These are phyloP conservation scores for Parathielavia appendiculata DNA, from an alignment of 495 filamentous ascomycete genomes.

Conservation along the genomic window DNA sequence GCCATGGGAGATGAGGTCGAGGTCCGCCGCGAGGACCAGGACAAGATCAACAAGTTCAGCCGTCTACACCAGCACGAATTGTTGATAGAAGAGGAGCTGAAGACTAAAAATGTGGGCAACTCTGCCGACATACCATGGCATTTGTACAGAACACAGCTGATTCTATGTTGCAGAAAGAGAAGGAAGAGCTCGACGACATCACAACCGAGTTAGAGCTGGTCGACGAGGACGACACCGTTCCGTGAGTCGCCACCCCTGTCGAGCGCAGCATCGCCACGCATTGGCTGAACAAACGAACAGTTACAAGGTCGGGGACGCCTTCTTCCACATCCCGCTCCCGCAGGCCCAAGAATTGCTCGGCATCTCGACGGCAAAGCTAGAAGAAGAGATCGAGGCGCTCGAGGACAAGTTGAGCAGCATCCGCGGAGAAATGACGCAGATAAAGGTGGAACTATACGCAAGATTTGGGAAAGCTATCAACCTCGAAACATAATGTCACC, in stretches of 20 bases:
- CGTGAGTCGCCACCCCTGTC: slow-evolving; percentile 48
- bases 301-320: slow-evolving; percentile 95
- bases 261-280: background rate
- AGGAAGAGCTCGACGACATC: slow-evolving; percentile 93
- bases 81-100: slow-evolving; percentile 72
- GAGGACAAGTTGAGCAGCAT: slow-evolving; percentile 69
- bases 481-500: slow-evolving; percentile 65
- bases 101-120: slow-evolving; percentile 62
- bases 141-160: slow-evolving; percentile 12
- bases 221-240: slow-evolving; percentile 89
- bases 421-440: slow-evolving; percentile 76
- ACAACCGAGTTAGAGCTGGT: slow-evolving; percentile 86
- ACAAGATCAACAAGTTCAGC: slow-evolving; percentile 98
- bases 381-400: slow-evolving; percentile 66
- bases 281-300: slow-evolving; percentile 42
- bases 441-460: slow-evolving; percentile 89
- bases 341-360: slow-evolving; percentile 83
- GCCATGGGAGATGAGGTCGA: slow-evolving; percentile 73
- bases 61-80: slow-evolving; percentile 83
- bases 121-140: background rate
- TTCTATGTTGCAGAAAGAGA: slow-evolving; percentile 72
- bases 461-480: slow-evolving; percentile 95
- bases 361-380: slow-evolving; percentile 62
- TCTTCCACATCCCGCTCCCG: slow-evolving; percentile 74
- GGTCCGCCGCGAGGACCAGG: slow-evolving; percentile 92